Evolutionary conservation across 2,329 filamentous ascomycete species (phyloP), one percentile per base, ranked within the genome.

Genomic region (Phialophora expanda): DNA sequence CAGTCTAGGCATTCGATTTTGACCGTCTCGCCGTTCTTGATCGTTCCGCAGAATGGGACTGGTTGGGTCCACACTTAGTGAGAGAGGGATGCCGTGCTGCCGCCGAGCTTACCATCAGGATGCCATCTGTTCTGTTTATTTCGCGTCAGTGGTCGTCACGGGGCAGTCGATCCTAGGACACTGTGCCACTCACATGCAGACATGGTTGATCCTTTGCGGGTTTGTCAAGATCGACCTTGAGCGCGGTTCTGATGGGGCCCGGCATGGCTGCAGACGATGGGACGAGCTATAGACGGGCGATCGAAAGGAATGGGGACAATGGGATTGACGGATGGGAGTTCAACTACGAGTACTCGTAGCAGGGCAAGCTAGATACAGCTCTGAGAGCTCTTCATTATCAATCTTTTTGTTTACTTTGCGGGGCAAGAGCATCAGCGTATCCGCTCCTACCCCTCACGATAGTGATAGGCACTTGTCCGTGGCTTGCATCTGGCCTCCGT

Each of bases 1-100:
- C 92, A 96, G 79, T 96, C 92, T 7, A 95, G 82, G 74, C 93
- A 97, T 82, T 97, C 92, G 70, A 97, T 96, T 79, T 96, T 96
- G 71, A 97, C 93, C 0, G 91, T 91, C 79, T 97, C 93, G 32
- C 89, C 89, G 74, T 93, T 88, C 73, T 90, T 88, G 74, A 97
- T 92, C 1, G 85, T 87, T 34, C 84, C 90, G 58, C 84, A 85
- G 63, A 85, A 87, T 0, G 93, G 93, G 59, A 96, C 91, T 95
- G 34, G 24, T 20, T 67, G 50, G 24, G 55, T 44, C 24, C 62
- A 32, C 46, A 20, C 9, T 66, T 53, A 64, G 41, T 48, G 20
- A 24, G 17, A 38, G 12, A 22, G 34, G 34, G 30, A n/a, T 44
- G 4, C n/a, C 8, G 28, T 32, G 3, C 22, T 17, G 41, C n/a